A percentile compares a stretch with the other conserved stretches of the same genome.
phyloP scores from a whole-genome alignment of 257 asterid species.

The Scutellaria minor region DNA sequence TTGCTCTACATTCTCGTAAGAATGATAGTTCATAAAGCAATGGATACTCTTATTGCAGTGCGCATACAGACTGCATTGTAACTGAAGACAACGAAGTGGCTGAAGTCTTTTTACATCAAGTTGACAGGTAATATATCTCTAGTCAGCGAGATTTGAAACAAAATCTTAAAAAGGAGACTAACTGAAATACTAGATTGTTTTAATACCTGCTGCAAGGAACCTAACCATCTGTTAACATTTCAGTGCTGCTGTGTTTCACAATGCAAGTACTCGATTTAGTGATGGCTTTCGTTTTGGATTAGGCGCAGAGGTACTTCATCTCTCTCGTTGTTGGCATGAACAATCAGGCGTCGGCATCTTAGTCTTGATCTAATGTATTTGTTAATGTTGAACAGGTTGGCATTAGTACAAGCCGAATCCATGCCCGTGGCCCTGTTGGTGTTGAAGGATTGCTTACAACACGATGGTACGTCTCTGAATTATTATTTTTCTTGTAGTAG shows the following conservation, averaged over 20 bases:
- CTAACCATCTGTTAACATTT: conserved; percentile 21
- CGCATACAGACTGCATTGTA: conserved; percentile 87
- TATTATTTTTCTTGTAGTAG: neutral
- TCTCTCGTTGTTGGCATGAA: conserved; percentile 1
- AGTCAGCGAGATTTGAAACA: neutral
- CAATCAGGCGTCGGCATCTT: neutral
- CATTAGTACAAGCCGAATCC: conserved; percentile 92
- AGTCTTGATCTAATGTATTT: conserved; percentile 19
- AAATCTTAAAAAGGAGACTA: neutral
- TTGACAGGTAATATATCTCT: conserved; percentile 57
- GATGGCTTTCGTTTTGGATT: conserved; percentile 97
- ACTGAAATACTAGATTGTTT: neutral
- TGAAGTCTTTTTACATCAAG: conserved; percentile 62
- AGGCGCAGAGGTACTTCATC: conserved; percentile 85
- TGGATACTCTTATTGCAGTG: conserved; percentile 54
- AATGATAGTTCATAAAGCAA: conserved; percentile 21
- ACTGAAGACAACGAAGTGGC: conserved; percentile 81
- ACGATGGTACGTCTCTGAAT: conserved; percentile 60
- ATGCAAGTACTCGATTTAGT: conserved; percentile 89
- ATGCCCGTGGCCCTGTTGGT: conserved; percentile 99
- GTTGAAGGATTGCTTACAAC: conserved; percentile 95
- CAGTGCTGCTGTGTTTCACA: conserved; percentile 97
- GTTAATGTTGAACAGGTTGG: conserved; percentile 68
- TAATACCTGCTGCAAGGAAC: neutral
- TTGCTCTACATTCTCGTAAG: conserved; percentile 21